Conservation (phyloP, 345 rosid species). For the Eutrema yunnanense region DNA sequence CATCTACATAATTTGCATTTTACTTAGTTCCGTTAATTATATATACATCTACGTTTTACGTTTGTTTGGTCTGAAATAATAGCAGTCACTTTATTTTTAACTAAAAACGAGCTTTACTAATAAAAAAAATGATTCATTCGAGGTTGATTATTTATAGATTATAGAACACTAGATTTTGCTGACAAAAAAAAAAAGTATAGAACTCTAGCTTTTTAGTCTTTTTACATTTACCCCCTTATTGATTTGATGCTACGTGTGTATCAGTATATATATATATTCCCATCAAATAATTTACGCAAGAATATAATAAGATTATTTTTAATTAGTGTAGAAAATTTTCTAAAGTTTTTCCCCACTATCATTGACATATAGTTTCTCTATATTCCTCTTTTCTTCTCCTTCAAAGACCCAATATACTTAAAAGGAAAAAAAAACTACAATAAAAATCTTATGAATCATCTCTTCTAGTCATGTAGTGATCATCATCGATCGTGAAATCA, state of each 20-base stretch:
- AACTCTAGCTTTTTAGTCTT: too few species aligned
- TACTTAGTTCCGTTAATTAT: not conserved
- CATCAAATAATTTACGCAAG: constrained; percentile 26
- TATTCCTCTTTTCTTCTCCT: constrained; percentile 10
- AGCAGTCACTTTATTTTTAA: not conserved
- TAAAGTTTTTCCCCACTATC: constrained; percentile 31
- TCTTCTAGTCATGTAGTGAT: constrained; percentile 2
- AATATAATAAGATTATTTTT: constrained; percentile 26
- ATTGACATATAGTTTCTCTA: constrained; percentile 29
- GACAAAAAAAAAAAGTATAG: not conserved
- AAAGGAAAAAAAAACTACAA: not conserved
- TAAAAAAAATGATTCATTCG: not conserved
- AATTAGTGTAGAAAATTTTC: constrained; percentile 5
- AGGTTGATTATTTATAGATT: not conserved
- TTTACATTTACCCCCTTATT: too few species aligned
- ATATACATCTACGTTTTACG: not conserved
- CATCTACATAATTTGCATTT: not conserved
- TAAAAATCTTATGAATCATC: not conserved
- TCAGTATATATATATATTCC: not conserved
- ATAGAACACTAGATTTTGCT: not conserved
- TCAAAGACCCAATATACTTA: not conserved
- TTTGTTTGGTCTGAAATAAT: constrained; percentile 4
- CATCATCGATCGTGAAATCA: constrained; percentile 5
- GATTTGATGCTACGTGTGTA: too few species aligned
- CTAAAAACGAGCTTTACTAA: not conserved